These are phyloP conservation scores for Angophora floribunda DNA, from an alignment of 345 rosid genomes.

Conservation along the genomic window DNA sequence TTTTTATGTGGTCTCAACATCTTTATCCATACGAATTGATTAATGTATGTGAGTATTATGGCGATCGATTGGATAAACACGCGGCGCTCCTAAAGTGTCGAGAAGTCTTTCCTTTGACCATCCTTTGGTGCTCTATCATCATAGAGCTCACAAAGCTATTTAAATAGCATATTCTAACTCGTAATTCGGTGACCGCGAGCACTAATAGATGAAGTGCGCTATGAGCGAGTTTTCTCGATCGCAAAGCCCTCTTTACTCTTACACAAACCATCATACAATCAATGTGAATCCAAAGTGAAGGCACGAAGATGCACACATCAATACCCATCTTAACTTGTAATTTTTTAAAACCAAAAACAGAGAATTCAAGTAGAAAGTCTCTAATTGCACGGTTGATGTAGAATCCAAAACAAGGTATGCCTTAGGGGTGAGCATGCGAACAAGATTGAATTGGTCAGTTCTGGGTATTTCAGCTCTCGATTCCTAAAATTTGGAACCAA, in stretches of 20 bases:
- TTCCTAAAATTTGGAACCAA: background rate
- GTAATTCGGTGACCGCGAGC: background rate
- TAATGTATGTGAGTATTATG: background rate
- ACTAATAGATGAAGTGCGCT: background rate
- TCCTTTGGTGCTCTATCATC: background rate
- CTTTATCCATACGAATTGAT: background rate
- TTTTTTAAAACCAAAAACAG: background rate
- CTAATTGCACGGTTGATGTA: background rate
- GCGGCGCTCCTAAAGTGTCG: background rate
- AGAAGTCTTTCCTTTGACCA: background rate
- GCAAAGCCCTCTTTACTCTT: background rate
- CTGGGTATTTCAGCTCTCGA: accelerated
- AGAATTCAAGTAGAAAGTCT: background rate
- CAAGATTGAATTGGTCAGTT: background rate
- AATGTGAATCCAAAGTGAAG: background rate
- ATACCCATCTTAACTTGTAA: background rate
- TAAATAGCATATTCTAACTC: background rate
- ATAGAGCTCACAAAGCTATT: background rate
- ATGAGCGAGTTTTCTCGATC: background rate
- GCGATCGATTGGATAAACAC: background rate
- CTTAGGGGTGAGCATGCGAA: background rate
- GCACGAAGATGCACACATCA: background rate
- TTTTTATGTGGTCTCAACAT: background rate
- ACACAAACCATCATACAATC: background rate
- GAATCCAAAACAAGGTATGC: background rate